These are phyloP conservation scores for Lipomyces starkeyi DNA, from an alignment of 805 yeast genomes.

Conservation along the genomic window DNA sequence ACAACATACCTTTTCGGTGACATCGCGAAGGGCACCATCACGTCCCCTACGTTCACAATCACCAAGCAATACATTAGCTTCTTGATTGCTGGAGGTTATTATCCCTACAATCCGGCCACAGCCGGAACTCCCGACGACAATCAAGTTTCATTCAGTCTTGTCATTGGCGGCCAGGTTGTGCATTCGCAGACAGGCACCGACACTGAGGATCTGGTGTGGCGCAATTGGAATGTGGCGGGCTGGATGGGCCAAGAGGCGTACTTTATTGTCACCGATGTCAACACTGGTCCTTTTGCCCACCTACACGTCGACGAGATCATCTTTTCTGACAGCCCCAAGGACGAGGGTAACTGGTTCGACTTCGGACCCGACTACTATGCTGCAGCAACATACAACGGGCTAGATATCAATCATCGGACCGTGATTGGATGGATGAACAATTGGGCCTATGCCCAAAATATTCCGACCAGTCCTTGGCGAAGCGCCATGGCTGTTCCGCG, in stretches of 20 bases:
- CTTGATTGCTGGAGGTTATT: conserved; percentile 9
- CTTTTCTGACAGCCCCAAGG: conserved; percentile 8
- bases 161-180: conserved; percentile 10
- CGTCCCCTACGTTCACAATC: conserved; percentile 13
- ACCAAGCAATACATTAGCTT: conserved; percentile 9
- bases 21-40: conserved; percentile 9
- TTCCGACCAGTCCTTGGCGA: conserved; percentile 50
- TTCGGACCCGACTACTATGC: conserved; percentile 45
- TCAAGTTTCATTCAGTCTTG: conserved; percentile 9
- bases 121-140: conserved; percentile 3
- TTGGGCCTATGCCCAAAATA: conserved; percentile 51
- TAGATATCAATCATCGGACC: conserved; percentile 44
- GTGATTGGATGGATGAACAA: conserved; percentile 54
- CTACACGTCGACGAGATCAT: conserved; percentile 17
- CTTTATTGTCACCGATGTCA: conserved; percentile 2
- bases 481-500: conserved; percentile 44
- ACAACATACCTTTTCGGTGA: conserved; percentile 10
- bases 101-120: conserved; percentile 10
- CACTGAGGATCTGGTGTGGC: conserved; percentile 10
- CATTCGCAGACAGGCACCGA: conserved; percentile 4
- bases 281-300: conserved; percentile 15
- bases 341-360: conserved; percentile 24
- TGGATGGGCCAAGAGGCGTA: conserved; percentile 8
- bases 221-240: conserved; percentile 11
- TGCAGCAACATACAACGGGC: conserved; percentile 47